Evolutionary conservation across 169 alveolate genomes (phyloP).

Genomic region (Cryptosporidium canis): DNA sequence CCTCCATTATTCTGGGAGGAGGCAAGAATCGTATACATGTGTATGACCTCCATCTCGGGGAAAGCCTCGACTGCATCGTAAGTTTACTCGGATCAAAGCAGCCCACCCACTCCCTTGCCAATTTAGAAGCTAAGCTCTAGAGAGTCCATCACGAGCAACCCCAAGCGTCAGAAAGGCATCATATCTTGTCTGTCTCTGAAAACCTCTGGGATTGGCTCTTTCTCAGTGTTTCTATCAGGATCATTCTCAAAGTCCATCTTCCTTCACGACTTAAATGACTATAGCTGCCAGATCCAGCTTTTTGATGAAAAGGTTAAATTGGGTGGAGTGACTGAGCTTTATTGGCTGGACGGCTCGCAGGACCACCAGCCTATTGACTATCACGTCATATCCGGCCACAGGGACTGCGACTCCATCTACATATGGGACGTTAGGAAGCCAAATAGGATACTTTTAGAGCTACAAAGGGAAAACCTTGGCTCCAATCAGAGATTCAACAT

Average conservation of each 20-base stretch:
- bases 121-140: background rate
- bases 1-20: slow-evolving; percentile 12
- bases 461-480: slow-evolving; percentile 9
- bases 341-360: slow-evolving; percentile 17
- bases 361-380: slow-evolving; percentile 5
- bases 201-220: slow-evolving; percentile 58
- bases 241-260: slow-evolving; percentile 30
- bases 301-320: background rate
- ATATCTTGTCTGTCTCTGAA: slow-evolving; percentile 25
- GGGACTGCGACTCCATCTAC: slow-evolving; percentile 1
- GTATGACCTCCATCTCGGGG: background rate
- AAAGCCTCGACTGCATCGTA: background rate
- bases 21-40: slow-evolving; percentile 20
- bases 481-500: slow-evolving; percentile 21
- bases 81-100: background rate
- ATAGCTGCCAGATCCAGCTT: background rate
- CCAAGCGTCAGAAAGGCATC: slow-evolving; percentile 34
- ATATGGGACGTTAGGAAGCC: slow-evolving; percentile 69
- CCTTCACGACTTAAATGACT: slow-evolving; percentile 41
- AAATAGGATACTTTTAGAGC: slow-evolving; percentile 6
- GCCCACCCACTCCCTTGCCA: too few relatives aligned
- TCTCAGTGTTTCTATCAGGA: slow-evolving; percentile 36
- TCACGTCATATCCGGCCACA: slow-evolving; percentile 35
- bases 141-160: background rate
- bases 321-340: slow-evolving; percentile 26